Conservation (phyloP, 192 early-diverging fungal species). For the Linnemannia hyalina region DNA sequence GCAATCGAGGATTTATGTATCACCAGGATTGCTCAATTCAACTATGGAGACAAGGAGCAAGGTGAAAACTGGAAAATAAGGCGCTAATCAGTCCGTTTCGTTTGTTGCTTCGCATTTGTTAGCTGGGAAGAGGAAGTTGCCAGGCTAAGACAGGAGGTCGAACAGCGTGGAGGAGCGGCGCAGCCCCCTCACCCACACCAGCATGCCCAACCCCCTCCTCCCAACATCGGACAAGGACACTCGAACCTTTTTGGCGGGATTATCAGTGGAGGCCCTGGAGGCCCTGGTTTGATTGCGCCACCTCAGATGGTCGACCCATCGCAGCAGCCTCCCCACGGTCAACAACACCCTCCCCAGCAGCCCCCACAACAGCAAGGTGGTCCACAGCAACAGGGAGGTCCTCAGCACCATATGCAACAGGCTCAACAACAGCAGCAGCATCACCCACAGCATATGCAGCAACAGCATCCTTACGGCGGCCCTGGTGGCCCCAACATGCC, state of each 20-base stretch:
- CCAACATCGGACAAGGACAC: slow-evolving; percentile 73
- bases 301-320: slow-evolving; percentile 66
- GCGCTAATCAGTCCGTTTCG: not conserved
- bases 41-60: not conserved
- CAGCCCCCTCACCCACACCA: slow-evolving; percentile 60
- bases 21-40: not conserved
- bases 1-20: not conserved
- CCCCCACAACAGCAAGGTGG: slow-evolving; percentile 31
- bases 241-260: slow-evolving; percentile 70
- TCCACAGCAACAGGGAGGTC: slow-evolving; percentile 19
- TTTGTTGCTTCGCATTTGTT: not conserved
- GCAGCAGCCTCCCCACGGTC: slow-evolving; percentile 35
- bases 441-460: slow-evolving; percentile 39
- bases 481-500: slow-evolving; percentile 54
- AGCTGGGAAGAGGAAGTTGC: slow-evolving; percentile 89
- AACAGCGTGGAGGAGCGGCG: slow-evolving; percentile 73
- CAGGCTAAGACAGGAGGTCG: slow-evolving; percentile 85
- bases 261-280: slow-evolving; percentile 62
- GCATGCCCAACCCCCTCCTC: slow-evolving; percentile 71
- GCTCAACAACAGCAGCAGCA: slow-evolving; percentile 38
- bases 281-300: slow-evolving; percentile 60
- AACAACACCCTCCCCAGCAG: slow-evolving; percentile 21
- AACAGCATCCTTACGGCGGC: slow-evolving; percentile 30
- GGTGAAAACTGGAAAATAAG: not conserved
- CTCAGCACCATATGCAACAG: slow-evolving; percentile 4